Conservation (phyloP, 169 alveolate genomes). For the Plasmodium adleri region DNA sequence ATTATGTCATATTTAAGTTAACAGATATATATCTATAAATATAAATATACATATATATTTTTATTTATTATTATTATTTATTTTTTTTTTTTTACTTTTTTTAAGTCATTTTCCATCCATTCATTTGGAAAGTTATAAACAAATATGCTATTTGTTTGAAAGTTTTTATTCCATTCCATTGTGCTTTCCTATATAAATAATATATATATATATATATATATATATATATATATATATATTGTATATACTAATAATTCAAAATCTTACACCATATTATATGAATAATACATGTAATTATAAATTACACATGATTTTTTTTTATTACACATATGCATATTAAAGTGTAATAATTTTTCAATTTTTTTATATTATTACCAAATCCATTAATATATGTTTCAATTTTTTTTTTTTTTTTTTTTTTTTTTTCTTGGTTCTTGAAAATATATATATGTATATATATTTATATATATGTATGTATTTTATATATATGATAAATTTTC, state of each 20-base stretch:
- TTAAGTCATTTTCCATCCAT: constrained; percentile 64
- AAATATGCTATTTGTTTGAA: constrained; percentile 56
- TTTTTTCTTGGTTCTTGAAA: not conserved
- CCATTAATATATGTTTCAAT: constrained; percentile 3
- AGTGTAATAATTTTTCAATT: not conserved
- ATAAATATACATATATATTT: not conserved
- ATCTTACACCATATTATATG: not conserved
- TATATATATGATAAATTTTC: not conserved
- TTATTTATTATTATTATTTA: not conserved
- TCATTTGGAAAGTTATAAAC: constrained; percentile 71
- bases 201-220: constrained; percentile 2
- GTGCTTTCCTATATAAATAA: constrained; percentile 18
- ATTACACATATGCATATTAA: not conserved
- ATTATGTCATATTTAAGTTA: not conserved
- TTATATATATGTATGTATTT: not conserved
- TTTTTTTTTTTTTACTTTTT: constrained; percentile 25
- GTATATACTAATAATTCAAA: not conserved
- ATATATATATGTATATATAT: not conserved
- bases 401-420: not conserved
- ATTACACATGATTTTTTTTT: not conserved
- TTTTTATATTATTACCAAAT: not conserved
- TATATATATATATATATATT: not conserved
- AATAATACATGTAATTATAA: no score
- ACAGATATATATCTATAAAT: constrained; percentile 3
- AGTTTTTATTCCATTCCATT: constrained; percentile 65